Base-by-base conservation (phyloP, 139 green algal species). In the Volvox africanus region DNA sequence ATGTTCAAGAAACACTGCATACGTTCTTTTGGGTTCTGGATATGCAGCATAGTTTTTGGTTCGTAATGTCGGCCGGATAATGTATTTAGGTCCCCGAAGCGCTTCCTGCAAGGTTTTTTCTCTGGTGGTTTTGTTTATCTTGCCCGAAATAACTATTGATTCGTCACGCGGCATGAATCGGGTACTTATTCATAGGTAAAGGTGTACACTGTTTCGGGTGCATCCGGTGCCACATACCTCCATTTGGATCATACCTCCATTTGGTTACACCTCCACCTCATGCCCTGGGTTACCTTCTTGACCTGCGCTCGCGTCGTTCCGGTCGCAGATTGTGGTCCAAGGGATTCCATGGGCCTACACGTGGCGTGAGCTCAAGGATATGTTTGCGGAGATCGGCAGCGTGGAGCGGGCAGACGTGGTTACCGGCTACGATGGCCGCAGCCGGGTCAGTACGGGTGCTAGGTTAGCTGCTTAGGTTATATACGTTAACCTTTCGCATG, bases 261-360 rank as follows among this genome's bases (percentile, higher is more conserved):
- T n/a, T 14, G 44, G 44, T 55, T 55, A 55, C 44, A 5, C 9
- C 44, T 55, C 44, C 44, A 55, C 44, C 44, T 55, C 5, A 55
- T 55, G 44, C 44, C 44, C n/a, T n/a, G 44, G 44, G 44, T 55
- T 55, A 55, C 44, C 5, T 55, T 55, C 44, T 55, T 5, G 44
- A 55, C 44, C 44, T 55, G 44, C 44, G 44, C 9, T 55, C 9
- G 44, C 44, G 44, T 5, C 44, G 9, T 9, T 55, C 44, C 44
- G 44, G 44, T 55, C 9, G 44, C 93, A 99, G 97, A 92, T 99
- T 30, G 97, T 98, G 82, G 97, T 99, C 33, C 97, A 99, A 84
- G 97, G 98, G 92, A 96, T 99, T 61, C 97, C 97, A 62, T 99
- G 97, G 96, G 93, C 92, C 69, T 98, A 97, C 93, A 98, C 93